Conservation (phyloP, 352 stramenopile genomes). For the Phytopythium delawarense region DNA sequence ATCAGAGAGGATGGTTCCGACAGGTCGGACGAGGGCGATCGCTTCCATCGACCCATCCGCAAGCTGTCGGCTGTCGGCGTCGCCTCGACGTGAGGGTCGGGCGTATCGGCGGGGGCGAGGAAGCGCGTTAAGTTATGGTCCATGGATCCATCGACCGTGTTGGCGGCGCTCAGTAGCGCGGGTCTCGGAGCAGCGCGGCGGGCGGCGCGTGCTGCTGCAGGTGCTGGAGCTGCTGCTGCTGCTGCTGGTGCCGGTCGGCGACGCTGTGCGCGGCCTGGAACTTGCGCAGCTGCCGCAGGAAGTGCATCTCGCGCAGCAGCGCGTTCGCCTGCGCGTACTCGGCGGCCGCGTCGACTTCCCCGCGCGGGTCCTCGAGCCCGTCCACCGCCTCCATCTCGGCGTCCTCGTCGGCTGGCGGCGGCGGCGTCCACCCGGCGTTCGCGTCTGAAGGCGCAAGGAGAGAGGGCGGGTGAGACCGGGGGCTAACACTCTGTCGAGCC, state of each 20-base stretch:
- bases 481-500: not conserved
- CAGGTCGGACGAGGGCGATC: too few relatives aligned
- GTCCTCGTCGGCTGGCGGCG: conserved; percentile 18
- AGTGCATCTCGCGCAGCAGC: conserved; percentile 70
- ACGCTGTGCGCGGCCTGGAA: conserved; percentile 63
- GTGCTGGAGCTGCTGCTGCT: conserved; percentile 2
- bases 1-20: too few relatives aligned
- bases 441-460: not conserved
- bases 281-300: conserved; percentile 64
- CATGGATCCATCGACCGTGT: not conserved
- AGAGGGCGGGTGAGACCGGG: not conserved
- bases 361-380: not conserved
- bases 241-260: conserved; percentile 17
- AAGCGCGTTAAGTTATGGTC: not conserved
- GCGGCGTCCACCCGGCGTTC: conserved; percentile 3
- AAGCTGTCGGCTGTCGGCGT: too few relatives aligned
- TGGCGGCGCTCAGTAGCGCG: conserved; percentile 14
- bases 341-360: not conserved
- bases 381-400: conserved; percentile 14
- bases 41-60: too few relatives aligned
- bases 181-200: conserved; percentile 19
- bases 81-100: too few relatives aligned
- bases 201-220: not conserved
- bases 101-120: too few relatives aligned
- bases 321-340: conserved; percentile 51